A percentile compares a stretch with the other conserved stretches of the same genome.
phyloP scores from a whole-genome alignment of 2,329 filamentous ascomycete genomes.

The Colletotrichum incanum region DNA sequence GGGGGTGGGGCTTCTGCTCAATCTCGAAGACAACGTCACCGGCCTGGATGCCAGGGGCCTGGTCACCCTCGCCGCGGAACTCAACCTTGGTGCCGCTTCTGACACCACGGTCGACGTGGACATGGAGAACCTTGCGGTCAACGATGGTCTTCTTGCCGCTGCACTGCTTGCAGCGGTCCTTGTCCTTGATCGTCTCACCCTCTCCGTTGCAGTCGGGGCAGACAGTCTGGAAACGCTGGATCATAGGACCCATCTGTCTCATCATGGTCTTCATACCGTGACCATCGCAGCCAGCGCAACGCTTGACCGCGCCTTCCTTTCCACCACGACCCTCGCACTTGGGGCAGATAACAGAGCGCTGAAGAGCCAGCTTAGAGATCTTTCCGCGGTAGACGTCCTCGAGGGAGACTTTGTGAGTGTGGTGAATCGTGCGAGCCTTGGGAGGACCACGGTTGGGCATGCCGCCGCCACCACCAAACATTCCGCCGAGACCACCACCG shows the following conservation, averaged over 20 bases:
- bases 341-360: slow-evolving; percentile 97
- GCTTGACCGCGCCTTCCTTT: slow-evolving; percentile 97
- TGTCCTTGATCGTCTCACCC: slow-evolving; percentile 95
- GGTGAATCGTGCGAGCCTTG: slow-evolving; percentile 95
- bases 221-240: slow-evolving; percentile 99
- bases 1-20: slow-evolving; percentile 96
- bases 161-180: slow-evolving; percentile 98
- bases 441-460: slow-evolving; percentile 85
- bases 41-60: slow-evolving; percentile 91
- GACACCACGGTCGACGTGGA: slow-evolving; percentile 96
- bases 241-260: slow-evolving; percentile 99
- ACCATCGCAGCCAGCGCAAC: slow-evolving; percentile 91
- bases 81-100: slow-evolving; percentile 96
- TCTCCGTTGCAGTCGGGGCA: slow-evolving; percentile 99
- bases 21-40: slow-evolving; percentile 99
- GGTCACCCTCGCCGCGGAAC: slow-evolving; percentile 97
- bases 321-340: slow-evolving; percentile 95
- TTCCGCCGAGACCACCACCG: slow-evolving; percentile 82
- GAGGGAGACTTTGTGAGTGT: slow-evolving; percentile 97
- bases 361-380: slow-evolving; percentile 95
- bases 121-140: slow-evolving; percentile 97
- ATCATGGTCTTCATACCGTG: slow-evolving; percentile 99
- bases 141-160: slow-evolving; percentile 98
- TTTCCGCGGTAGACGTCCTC: slow-evolving; percentile 99
- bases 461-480: slow-evolving; percentile 78